Evolutionary conservation across 345 rosid species (phyloP).

Genomic region (Salix brachista): DNA sequence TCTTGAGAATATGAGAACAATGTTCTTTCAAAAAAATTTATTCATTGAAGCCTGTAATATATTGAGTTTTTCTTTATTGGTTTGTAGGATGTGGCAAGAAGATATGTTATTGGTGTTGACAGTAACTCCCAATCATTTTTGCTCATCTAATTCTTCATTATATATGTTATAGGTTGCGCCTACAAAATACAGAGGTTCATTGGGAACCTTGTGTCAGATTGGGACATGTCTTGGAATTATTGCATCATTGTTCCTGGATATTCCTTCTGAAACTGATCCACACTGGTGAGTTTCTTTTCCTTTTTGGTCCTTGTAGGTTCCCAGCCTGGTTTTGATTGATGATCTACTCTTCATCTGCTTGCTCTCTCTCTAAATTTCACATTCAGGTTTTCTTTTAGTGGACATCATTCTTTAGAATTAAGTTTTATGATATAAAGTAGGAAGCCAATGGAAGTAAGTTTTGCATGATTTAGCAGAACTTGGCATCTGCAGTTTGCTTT

Average conservation of each 20-base stretch:
- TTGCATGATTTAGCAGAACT: neutral
- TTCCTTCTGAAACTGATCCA: slow-evolving; percentile 61
- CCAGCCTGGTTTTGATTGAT: neutral
- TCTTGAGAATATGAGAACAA: too few relatives aligned
- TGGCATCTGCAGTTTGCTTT: neutral
- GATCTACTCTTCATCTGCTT: neutral
- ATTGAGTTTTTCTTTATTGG: neutral
- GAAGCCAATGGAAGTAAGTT: neutral
- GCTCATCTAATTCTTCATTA: neutral
- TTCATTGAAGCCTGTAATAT: neutral
- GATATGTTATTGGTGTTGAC: neutral
- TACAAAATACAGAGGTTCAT: slow-evolving; percentile 67
- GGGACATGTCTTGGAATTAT: slow-evolving; percentile 80
- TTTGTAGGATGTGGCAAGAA: neutral
- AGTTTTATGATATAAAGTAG: neutral
- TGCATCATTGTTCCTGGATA: slow-evolving; percentile 42
- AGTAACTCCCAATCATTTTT: neutral
- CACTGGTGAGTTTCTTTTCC: slow-evolving; percentile 54
- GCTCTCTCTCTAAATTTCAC: neutral
- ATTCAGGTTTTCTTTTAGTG: neutral
- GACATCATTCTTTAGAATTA: neutral
- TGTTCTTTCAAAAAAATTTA: neutral
- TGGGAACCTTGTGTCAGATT: slow-evolving; percentile 60
- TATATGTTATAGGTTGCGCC: slow-evolving; percentile 56
- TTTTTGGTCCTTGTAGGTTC: neutral